Conservation (phyloP, 208 protist species). For the Spongospora subterranea region DNA sequence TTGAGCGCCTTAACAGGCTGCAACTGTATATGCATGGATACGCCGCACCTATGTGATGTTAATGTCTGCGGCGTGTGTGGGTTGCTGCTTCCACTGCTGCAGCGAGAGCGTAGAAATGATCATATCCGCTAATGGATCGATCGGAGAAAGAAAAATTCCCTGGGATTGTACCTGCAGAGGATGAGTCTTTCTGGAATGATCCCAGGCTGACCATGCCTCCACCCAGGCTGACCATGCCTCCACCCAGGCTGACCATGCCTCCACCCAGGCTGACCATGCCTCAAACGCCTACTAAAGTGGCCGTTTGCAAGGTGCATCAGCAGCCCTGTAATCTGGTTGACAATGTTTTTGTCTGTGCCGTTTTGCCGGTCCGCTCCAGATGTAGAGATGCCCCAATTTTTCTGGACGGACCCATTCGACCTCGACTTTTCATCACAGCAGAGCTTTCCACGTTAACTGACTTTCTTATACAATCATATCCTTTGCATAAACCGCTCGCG, state of each 20-base stretch:
- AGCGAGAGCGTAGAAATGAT: too few species aligned
- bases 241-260: not conserved
- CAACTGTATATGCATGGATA: too few species aligned
- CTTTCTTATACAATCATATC: not conserved
- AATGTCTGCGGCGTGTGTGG: too few species aligned
- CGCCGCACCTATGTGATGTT: too few species aligned
- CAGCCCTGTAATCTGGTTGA: slow-evolving; percentile 6
- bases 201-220: not conserved
- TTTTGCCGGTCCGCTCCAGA: slow-evolving; percentile 12
- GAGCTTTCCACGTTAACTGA: not conserved
- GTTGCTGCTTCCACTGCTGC: too few species aligned
- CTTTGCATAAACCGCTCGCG: not conserved
- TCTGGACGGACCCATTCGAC: not conserved
- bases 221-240: not conserved
- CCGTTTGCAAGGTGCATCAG: not conserved
- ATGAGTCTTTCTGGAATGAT: not conserved
- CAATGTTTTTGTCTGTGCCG: not conserved
- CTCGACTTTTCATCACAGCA: not conserved
- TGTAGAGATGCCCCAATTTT: not conserved
- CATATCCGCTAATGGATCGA: too few species aligned
- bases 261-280: not conserved
- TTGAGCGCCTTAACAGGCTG: too few species aligned
- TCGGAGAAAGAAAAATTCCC: too few species aligned
- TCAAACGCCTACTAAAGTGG: not conserved
- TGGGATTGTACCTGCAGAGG: too few species aligned